Evolutionary conservation across 202 grass and related monocot species (phyloP).

Genomic region (Setaria viridis): DNA sequence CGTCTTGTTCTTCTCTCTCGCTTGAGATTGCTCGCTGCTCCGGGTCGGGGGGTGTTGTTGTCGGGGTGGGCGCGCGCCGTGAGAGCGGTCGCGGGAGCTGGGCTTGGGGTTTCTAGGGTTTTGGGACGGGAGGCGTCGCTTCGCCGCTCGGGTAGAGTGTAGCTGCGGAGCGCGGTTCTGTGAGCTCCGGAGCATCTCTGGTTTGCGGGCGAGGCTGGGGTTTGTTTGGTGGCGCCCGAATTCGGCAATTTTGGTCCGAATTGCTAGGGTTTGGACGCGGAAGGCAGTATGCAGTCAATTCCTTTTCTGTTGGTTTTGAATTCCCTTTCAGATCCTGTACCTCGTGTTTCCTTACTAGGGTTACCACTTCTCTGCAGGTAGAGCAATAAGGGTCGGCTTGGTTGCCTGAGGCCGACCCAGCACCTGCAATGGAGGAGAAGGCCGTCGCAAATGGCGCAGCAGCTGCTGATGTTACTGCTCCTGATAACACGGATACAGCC

Average conservation of each 20-base stretch:
- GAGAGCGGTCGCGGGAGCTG: constrained; percentile 3
- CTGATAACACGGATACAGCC: constrained; percentile 38
- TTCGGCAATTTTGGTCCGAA: not conserved
- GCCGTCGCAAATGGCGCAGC: constrained; percentile 49
- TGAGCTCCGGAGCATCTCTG: not conserved
- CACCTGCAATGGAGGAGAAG: constrained; percentile 48
- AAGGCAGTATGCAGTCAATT: not conserved
- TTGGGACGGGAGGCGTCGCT: not conserved
- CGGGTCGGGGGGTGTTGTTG: not conserved
- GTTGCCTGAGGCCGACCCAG: constrained; percentile 46
- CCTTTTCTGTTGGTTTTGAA: not conserved
- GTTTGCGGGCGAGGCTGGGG: not conserved
- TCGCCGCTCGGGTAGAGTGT: not conserved
- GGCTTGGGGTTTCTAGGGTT: constrained; percentile 48
- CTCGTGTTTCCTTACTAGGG: constrained; percentile 15
- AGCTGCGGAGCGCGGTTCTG: not conserved
- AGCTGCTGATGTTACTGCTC: constrained; percentile 30
- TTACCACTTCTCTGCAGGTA: constrained; percentile 39
- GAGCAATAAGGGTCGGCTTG: constrained; percentile 42
- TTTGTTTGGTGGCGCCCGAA: not conserved
- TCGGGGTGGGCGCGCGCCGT: not conserved
- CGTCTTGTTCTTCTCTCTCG: not conserved
- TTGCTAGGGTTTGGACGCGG: constrained; percentile 6
- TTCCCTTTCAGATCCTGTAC: constrained; percentile 5
- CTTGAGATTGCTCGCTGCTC: not conserved